phyloP scores from a whole-genome alignment of 108 stramenopile species.

The Aurantiochytrium sp. region DNA sequence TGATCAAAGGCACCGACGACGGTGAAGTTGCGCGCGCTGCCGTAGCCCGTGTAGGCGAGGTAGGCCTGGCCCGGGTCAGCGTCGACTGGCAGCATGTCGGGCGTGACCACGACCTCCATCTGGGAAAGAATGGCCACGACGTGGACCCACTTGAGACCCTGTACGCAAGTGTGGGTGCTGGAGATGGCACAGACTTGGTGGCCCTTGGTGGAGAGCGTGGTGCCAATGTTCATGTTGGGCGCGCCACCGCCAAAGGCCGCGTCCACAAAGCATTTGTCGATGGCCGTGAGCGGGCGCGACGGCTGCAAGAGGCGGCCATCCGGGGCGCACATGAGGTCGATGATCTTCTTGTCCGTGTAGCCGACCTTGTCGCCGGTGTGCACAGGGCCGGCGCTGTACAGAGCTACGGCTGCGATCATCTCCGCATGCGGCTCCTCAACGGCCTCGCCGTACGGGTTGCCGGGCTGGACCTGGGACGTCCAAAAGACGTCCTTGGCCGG shows the following conservation, averaged over 20 bases:
- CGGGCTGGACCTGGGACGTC: neutral
- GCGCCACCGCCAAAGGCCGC: neutral
- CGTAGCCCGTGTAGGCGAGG: neutral
- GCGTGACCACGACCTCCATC: neutral
- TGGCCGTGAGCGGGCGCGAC: neutral
- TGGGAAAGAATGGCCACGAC: neutral
- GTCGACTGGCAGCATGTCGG: neutral
- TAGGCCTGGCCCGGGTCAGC: neutral
- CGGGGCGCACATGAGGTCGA: neutral
- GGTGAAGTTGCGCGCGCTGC: neutral
- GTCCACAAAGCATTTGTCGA: neutral
- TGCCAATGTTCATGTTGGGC: neutral
- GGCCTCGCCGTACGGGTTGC: slow-evolving; percentile 27
- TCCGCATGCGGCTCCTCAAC: neutral
- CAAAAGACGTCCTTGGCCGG: slow-evolving; percentile 52
- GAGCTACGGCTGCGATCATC: neutral
- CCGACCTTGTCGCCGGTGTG: neutral
- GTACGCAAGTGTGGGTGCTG: neutral
- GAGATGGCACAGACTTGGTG: neutral
- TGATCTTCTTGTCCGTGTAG: neutral
- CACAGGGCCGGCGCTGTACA: slow-evolving; percentile 9
- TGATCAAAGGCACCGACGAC: neutral
- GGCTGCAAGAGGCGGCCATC: neutral
- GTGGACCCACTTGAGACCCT: neutral
- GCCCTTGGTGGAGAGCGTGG: neutral